Evolutionary conservation across 225 moss, liverwort and hornwort species (phyloP), one percentile per base, ranked within the genome.

Genomic region (Lunularia cruciata): DNA sequence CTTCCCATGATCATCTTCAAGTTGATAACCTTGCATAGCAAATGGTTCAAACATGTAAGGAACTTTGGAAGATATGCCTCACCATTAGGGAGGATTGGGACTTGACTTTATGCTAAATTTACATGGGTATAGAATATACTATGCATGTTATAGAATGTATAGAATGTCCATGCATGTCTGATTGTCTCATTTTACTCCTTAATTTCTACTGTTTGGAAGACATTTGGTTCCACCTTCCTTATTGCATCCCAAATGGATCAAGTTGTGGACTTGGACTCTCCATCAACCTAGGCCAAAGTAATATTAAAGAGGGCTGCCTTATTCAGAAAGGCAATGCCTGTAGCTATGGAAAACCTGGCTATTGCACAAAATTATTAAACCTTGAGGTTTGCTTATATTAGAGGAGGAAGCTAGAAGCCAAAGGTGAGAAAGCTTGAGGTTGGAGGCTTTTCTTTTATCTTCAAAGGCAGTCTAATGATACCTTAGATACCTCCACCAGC

Each of bases 281-380:
- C n/a, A n/a, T n/a, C n/a, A n/a, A n/a, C n/a, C n/a, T n/a, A n/a
- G n/a, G n/a, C n/a, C n/a, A n/a, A 20, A n/a, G 26, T 63, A 9
- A 39, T 63, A 3, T 35, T 15, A 23, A 25, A 63, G 19, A 52
- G 19, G 8, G 19, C 20, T 52, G 8, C 5, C 51, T 22, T 52
- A 52, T 52, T 52, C 19, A 63, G 26, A 36, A 39, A 33, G 11
- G n/a, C 11, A 13, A 6, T 39, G 38, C 38, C 38, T 15, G 38
- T 63, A 36, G 63, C 63, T 6, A 63, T 63, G 38, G 63, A 35
- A 8, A 63, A 63, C 37, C 25, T 63, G 22, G n/a, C 51, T 12
- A 52, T 9, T 22, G 13, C 63, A 9, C 36, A 37, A 6, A 8
- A 40, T 14, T 9, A 33, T 5, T 15, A 63, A 8, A 63, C 63